A percentile compares a stretch with the other conserved stretches of the same genome.
These are phyloP conservation scores for Geopyxis carbonaria DNA, from an alignment of 495 filamentous ascomycete species.

Conservation along the genomic window DNA sequence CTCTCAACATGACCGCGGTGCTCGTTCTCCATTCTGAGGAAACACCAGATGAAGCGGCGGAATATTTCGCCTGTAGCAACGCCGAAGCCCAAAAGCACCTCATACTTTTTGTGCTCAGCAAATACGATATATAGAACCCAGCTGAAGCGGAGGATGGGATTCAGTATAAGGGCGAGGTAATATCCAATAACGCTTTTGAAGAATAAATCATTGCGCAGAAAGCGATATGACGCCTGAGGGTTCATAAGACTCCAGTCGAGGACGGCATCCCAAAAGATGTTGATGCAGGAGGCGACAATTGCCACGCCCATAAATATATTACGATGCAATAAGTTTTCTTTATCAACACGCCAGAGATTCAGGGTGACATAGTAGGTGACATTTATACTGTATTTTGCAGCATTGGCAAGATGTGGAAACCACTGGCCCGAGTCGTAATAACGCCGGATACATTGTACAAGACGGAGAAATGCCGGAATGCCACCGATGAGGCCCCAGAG, in stretches of 20 bases:
- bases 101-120: slow-evolving; percentile 60
- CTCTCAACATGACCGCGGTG: slow-evolving; percentile 38
- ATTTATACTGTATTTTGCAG: slow-evolving; percentile 74
- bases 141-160: slow-evolving; percentile 75
- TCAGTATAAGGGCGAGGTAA: slow-evolving; percentile 63
- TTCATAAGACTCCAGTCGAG: slow-evolving; percentile 90
- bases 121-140: slow-evolving; percentile 93
- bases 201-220: slow-evolving; percentile 57
- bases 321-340: slow-evolving; percentile 30
- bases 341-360: slow-evolving; percentile 64
- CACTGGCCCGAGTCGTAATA: slow-evolving; percentile 70
- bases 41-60: slow-evolving; percentile 69
- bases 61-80: slow-evolving; percentile 60
- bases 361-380: slow-evolving; percentile 60
- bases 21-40: slow-evolving; percentile 94
- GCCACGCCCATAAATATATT: slow-evolving; percentile 62
- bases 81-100: slow-evolving; percentile 56
- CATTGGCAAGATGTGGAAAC: slow-evolving; percentile 86
- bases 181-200: slow-evolving; percentile 63
- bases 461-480: slow-evolving; percentile 71
- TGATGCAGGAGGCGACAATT: slow-evolving; percentile 41
- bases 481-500: slow-evolving; percentile 73
- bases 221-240: slow-evolving; percentile 44
- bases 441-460: slow-evolving; percentile 77
- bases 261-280: slow-evolving; percentile 70